These are phyloP conservation scores for Exophiala xenobiotica DNA, from an alignment of 2,329 filamentous ascomycete species.

Conservation along the genomic window DNA sequence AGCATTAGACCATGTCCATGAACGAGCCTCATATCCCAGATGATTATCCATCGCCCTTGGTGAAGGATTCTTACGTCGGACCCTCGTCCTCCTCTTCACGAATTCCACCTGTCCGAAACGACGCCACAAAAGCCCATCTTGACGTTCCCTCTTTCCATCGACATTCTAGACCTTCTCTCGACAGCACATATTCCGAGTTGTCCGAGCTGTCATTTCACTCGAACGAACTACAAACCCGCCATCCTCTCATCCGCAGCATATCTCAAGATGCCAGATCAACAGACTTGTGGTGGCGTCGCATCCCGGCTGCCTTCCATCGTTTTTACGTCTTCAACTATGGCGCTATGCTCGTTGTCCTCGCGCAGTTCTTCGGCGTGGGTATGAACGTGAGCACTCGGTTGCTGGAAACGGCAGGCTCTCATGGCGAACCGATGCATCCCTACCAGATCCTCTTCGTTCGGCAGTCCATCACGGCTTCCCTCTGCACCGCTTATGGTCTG, in stretches of 20 bases:
- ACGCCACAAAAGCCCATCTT: conserved; percentile 13
- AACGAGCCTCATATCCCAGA: not conserved
- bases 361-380: conserved; percentile 76
- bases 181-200: conserved; percentile 29
- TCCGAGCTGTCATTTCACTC: conserved; percentile 31
- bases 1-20: conserved; percentile 17
- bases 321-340: conserved; percentile 70
- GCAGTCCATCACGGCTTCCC: conserved; percentile 70
- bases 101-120: not conserved
- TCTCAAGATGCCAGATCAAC: conserved; percentile 15
- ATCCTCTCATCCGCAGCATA: conserved; percentile 19
- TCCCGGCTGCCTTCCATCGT: conserved; percentile 34
- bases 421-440: conserved; percentile 72
- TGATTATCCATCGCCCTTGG: conserved; percentile 3
- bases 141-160: conserved; percentile 18
- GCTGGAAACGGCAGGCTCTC: conserved; percentile 65
- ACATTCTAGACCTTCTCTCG: conserved; percentile 18
- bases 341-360: conserved; percentile 67
- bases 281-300: conserved; percentile 24
- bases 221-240: conserved; percentile 20
- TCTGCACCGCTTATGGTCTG: conserved; percentile 72
- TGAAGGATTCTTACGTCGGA: conserved; percentile 5
- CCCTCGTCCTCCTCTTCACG: conserved; percentile 12
- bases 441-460: conserved; percentile 81
- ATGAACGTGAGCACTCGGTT: conserved; percentile 83